phyloP scores from a whole-genome alignment of 352 stramenopile species.

The Globisporangium sylvaticum region DNA sequence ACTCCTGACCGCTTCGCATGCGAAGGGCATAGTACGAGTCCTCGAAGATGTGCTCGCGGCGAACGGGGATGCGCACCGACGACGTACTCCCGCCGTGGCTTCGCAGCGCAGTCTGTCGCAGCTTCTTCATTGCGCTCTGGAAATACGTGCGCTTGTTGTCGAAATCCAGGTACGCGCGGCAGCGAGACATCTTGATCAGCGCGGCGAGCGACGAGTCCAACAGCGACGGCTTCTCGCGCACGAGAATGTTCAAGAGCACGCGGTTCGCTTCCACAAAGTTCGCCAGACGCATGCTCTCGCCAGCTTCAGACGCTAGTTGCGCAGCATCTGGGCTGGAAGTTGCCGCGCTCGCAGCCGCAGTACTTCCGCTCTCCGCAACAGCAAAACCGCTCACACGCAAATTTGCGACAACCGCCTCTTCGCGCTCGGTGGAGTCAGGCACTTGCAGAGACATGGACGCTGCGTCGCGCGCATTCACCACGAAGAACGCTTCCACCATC shows the following conservation, averaged over 20 bases:
- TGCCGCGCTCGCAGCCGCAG: constrained; percentile 8
- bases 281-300: constrained; percentile 69
- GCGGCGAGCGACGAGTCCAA: constrained; percentile 94
- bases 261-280: constrained; percentile 96
- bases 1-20: constrained; percentile 95
- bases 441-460: constrained; percentile 72
- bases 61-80: constrained; percentile 88
- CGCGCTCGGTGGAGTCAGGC: constrained; percentile 67
- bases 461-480: constrained; percentile 92
- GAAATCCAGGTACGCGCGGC: constrained; percentile 96
- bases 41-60: constrained; percentile 97
- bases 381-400: constrained; percentile 58
- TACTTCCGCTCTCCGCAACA: constrained; percentile 27
- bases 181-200: constrained; percentile 95
- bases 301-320: constrained; percentile 37
- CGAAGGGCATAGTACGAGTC: constrained; percentile 98
- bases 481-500: constrained; percentile 98
- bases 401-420: constrained; percentile 75
- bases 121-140: constrained; percentile 90
- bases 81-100: constrained; percentile 90
- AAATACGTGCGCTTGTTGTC: constrained; percentile 99
- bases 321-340: constrained; percentile 20
- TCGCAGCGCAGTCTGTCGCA: constrained; percentile 79
- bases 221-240: constrained; percentile 95
- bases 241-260: constrained; percentile 96